Evolutionary conservation across 192 early-diverging fungal species (phyloP).

Genomic region (Mortierella alpina): DNA sequence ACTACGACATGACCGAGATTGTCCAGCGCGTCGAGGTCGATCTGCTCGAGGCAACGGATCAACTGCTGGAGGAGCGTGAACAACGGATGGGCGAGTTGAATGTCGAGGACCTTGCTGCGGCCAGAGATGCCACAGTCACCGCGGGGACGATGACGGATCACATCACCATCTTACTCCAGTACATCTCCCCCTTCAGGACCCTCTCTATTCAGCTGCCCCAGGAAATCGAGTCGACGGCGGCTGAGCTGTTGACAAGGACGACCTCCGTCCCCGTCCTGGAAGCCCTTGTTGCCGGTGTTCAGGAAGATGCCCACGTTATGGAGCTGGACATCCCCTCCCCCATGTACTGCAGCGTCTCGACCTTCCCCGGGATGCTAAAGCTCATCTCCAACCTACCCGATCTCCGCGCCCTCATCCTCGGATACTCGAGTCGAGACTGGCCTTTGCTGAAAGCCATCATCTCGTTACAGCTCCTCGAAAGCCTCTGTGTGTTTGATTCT

Average conservation of each 20-base stretch:
- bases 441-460: conserved; percentile 42
- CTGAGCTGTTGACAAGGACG: conserved; percentile 20
- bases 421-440: conserved; percentile 53
- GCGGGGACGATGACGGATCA: conserved; percentile 24
- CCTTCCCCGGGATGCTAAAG: conserved; percentile 47
- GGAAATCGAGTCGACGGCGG: conserved; percentile 45
- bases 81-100: neutral
- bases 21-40: conserved; percentile 47
- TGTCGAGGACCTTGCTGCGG: too few relatives aligned
- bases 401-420: conserved; percentile 33
- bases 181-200: conserved; percentile 42
- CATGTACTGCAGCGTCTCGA: conserved; percentile 48
- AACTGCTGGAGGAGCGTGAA: conserved; percentile 24
- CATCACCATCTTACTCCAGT: conserved; percentile 32
- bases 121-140: neutral
- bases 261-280: conserved; percentile 27
- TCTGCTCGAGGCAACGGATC: conserved; percentile 37
- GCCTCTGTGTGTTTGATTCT: conserved; percentile 50
- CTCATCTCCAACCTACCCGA: conserved; percentile 29
- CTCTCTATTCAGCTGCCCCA: conserved; percentile 49
- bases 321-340: conserved; percentile 53
- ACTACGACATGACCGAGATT: conserved; percentile 51
- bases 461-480: conserved; percentile 30
- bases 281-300: conserved; percentile 25
- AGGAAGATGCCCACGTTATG: conserved; percentile 18